Base-by-base conservation (phyloP, 2,329 filamentous ascomycete species). In the Cryoendolithus antarcticus region DNA sequence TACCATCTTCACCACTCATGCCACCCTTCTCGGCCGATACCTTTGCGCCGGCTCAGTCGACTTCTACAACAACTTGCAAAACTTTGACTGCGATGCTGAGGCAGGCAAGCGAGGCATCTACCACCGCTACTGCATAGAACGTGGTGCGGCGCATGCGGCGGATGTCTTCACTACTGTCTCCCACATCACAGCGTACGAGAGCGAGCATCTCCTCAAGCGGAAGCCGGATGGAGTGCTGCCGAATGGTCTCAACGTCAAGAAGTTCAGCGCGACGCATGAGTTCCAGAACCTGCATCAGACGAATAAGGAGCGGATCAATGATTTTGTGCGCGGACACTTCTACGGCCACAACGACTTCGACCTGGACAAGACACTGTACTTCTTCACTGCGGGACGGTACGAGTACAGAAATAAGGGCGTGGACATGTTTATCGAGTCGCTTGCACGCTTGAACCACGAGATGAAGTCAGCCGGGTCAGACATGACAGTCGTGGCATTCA, bases 131-230 rank as follows among this genome's bases (percentile, higher is more conserved):
- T 96, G 91, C 67, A 93, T 98, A 55, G 91, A 98, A 66, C 81
- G 91, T 47, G 89, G 85, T 34, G 85, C 89, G 13, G 80, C 91
- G 12, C 91, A 98, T 60, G 75, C 86, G 5, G 83, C 82, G 50
- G 91, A 98, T 64, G 91, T 98, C 54, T 96, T 98, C 67, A 98
- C 91, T 13, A 98, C 91, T 1, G 91, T 98, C 44, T 96, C 89
- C 11, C 91, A 96, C 62, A 96, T 98, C 57, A 98, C 91, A 3
- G 91, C 91, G 7, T 96, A 93, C 63, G 91, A 98, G 65, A 93
- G 86, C 55, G 91, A 98, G 69, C 89, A 98, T 65, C 66, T 98
- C 51, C 74, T 98, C 48, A 96, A 96, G 74, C 82, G 91, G 48
- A 96, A 96, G 66, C 91, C 91, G 1, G 91, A 98, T 52, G 91